Base-by-base conservation (phyloP, 1,139 yeast genomes). In the Tardiomyces digboiensis region DNA sequence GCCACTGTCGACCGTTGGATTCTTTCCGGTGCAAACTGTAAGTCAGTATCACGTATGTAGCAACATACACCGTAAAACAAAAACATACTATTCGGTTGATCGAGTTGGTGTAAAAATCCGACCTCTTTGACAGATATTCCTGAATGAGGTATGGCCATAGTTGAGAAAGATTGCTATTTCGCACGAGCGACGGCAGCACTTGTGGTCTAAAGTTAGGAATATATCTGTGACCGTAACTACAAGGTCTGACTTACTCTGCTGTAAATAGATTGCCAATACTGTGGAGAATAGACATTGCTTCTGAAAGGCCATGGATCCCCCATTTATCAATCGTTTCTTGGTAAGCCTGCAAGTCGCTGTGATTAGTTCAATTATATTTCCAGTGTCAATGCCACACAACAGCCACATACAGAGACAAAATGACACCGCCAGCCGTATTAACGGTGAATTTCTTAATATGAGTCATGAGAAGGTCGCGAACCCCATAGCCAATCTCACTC, bases 191-290 rank as follows among this genome's bases (percentile, higher is more conserved):
- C 51, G 80, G 80, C 48, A 89, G 70, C 54, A 86, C 75, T 42
- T 76, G 80, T 1, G 82, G 78, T 40, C 65, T 61, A 21, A 13
- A 13, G 33, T 26, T 46, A 38, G 19, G 29, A 19, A 29, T 36
- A 33, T 16, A 23, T 18, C 20, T 22, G n/a, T 40, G 21, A 19
- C 39, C 12, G 14, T 13, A 20, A 10, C 29, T 5, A 21, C 21
- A 40, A 19, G 2, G 19, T 19, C 36, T 21, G 12, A 26, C 33
- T 26, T 26, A 26, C 33, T 82, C 88, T 13, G 86, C 95, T 0
- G 95, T 83, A 60, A 82, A 89, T 51, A 89, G 68, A 56, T 86
- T 87, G 36, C 93, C 89, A 49, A 89, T 77, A 52, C 88, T 95
- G 57, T 87, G 80, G 50, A 89, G 66, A 10, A 87, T 70, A 42